Base-by-base conservation (phyloP, 495 filamentous ascomycete species). In the Annulohypoxylon bovei region DNA sequence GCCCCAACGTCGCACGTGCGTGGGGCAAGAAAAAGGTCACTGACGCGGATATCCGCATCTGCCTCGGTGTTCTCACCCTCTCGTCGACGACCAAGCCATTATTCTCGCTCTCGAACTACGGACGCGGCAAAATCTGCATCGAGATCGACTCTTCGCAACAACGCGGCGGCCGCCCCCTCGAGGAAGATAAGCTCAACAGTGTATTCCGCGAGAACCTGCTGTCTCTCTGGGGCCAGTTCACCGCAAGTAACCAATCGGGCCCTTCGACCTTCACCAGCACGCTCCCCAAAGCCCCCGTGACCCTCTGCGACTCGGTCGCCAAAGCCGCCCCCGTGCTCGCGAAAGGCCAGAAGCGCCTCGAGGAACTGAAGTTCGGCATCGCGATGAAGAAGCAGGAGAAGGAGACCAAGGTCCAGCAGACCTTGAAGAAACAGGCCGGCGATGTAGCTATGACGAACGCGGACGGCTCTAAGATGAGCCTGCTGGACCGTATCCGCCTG, bases 401-500 rank as follows among this genome's bases (percentile, higher is more conserved):
- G 49, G 62, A 68, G 22, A 44, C 68, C 14, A 68, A 65, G 55
- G 39, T 27, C 5, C 37, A 55, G 55, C n/a, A n/a, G n/a, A n/a
- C n/a, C n/a, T n/a, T n/a, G n/a, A 25, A 40, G 54, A 20, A 57
- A 12, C 53, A 39, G 16, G 2, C 35, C 9, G 28, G 2, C 23
- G 59, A 75, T 6, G 53, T 47, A 0, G 62, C 75, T 2, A 72
- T 73, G 50, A 27, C 74, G 32, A 78, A 78, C 32, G 30, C 77
- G 0, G 77, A 75, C 53, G 80, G 75, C 6, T 69, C 73, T 16
- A 81, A 81, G 63, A 77, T 83, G 77, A 78, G 74, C 65, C 72
- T 92, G 18, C 84, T 91, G 14, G 89, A 90, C 62, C 88, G 90
- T 66, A 84, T 92, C 65, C 85, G 88, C 28, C 76, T 83, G 18